These are phyloP conservation scores for Rozella allomycis DNA, from an alignment of 371 early-diverging fungal genomes.

Conservation along the genomic window DNA sequence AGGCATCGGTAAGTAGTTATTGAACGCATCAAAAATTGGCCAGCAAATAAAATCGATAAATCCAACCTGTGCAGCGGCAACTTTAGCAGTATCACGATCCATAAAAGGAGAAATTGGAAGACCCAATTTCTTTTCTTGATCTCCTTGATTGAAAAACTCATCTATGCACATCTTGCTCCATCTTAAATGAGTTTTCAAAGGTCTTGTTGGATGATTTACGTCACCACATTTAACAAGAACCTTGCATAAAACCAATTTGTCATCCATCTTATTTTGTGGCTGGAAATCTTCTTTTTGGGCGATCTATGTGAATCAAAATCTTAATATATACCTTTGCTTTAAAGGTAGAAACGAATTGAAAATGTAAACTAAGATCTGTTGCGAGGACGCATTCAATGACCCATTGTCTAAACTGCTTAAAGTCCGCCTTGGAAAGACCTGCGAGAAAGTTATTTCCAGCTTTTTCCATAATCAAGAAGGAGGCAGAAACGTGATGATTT, in stretches of 20 bases:
- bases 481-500: constrained; percentile 70
- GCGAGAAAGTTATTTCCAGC: constrained; percentile 9
- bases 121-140: constrained; percentile 1
- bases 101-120: background rate
- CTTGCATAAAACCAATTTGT: background rate
- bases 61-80: background rate
- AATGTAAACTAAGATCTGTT: constrained; percentile 65
- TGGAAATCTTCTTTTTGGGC: too few relatives aligned
- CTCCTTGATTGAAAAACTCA: background rate
- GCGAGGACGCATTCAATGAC: constrained; percentile 50
- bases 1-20: background rate
- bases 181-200: background rate
- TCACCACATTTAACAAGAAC: background rate
- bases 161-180: background rate
- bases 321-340: too few relatives aligned
- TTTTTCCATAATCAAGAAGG: constrained; percentile 45
- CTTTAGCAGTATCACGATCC: background rate
- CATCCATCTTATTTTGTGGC: too few relatives aligned
- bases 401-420: constrained; percentile 37
- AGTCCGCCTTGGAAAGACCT: background rate
- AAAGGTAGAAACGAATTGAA: too few relatives aligned
- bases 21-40: background rate
- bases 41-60: background rate
- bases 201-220: background rate
- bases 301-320: too few relatives aligned